These are phyloP conservation scores for Trichosanthes cucumerina DNA, from an alignment of 306 rosid species.

Conservation along the genomic window DNA sequence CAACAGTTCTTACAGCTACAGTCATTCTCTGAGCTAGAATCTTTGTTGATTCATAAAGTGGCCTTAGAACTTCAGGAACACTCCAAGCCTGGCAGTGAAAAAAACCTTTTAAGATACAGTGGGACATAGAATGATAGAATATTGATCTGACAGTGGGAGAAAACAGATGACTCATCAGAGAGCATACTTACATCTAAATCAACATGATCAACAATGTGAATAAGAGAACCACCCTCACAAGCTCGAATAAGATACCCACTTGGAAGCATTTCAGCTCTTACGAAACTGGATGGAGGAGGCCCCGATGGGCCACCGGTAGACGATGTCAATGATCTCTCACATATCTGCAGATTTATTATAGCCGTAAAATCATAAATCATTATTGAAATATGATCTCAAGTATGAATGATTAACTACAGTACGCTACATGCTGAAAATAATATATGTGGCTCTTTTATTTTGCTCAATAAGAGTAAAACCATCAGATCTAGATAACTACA, in stretches of 20 bases:
- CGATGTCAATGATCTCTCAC: conserved; percentile 78
- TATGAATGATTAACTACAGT: neutral
- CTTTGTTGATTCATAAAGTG: conserved; percentile 83
- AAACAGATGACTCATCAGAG: neutral
- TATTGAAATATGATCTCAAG: neutral
- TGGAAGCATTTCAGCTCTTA: conserved; percentile 91
- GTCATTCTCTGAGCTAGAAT: conserved; percentile 84
- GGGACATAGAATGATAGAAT: neutral
- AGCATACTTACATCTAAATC: conserved; percentile 65
- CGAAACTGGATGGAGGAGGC: conserved; percentile 58
- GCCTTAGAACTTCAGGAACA: conserved; percentile 90
- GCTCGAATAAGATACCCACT: conserved; percentile 92
- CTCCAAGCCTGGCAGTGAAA: conserved; percentile 55
- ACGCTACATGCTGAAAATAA: neutral
- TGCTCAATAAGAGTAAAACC: neutral
- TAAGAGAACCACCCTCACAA: conserved; percentile 92
- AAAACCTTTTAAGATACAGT: neutral
- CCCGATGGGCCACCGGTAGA: conserved; percentile 80
- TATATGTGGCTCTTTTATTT: neutral
- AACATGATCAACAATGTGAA: conserved; percentile 87
- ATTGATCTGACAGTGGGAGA: neutral
- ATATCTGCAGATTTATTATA: conserved; percentile 34
- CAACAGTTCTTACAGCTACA: conserved; percentile 44
- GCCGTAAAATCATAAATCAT: neutral
- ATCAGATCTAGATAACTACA: neutral